These are phyloP conservation scores for Udeniomyces megalosporus DNA, from an alignment of 768 basidiomycete species.

Conservation along the genomic window DNA sequence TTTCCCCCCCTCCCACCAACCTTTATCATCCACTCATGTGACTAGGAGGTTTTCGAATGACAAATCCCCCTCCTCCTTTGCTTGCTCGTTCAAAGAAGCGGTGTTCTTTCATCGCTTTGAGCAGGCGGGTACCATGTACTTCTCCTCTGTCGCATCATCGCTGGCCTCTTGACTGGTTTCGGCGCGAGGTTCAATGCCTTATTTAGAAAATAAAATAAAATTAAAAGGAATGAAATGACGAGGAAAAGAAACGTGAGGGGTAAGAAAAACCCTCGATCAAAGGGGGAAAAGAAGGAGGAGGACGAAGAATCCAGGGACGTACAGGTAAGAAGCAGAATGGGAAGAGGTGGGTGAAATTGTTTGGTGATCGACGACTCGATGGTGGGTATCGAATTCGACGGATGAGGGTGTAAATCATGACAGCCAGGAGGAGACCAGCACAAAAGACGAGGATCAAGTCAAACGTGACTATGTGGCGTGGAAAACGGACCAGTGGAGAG, in stretches of 20 bases:
- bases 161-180: not conserved
- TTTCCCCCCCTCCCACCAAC: no score
- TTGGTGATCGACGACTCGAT: not conserved
- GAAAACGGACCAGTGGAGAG: not conserved
- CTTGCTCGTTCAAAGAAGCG: no score
- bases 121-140: conserved; percentile 1
- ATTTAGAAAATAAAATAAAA: not conserved
- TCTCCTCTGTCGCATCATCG: not conserved
- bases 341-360: conserved; percentile 11
- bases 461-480: conserved; percentile 3
- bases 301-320: not conserved
- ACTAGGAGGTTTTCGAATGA: no score
- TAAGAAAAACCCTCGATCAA: not conserved
- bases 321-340: conserved; percentile 17
- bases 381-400: conserved; percentile 1
- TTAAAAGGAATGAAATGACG: not conserved
- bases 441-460: conserved; percentile 15
- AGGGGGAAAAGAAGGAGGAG: not conserved
- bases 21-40: no score
- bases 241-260: not conserved
- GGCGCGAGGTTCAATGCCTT: not conserved
- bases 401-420: conserved; percentile 1
- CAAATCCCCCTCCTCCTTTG: no score
- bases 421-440: conserved; percentile 3
- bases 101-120: no score